Percentiles rank a stretch among this genome's conserved stretches.
Evolutionary conservation across 441 rosid species (phyloP).

Genomic region (Adansonia gregorii): DNA sequence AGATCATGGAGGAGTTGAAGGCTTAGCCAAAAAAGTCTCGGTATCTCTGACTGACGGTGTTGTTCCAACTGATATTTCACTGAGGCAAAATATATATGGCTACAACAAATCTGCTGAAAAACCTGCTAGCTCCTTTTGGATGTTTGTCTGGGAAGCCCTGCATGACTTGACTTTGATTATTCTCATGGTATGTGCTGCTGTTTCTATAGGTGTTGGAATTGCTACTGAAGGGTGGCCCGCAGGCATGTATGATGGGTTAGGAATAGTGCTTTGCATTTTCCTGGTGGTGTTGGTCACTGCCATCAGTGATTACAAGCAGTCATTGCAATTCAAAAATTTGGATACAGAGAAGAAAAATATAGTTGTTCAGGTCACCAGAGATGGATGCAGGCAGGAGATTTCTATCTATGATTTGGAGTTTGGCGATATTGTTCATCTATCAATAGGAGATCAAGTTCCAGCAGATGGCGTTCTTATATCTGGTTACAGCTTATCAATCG

Average conservation of each 20-base stretch:
- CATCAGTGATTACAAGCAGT: constrained; percentile 53
- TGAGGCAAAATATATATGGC: constrained; percentile 59
- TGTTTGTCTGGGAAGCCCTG: constrained; percentile 56
- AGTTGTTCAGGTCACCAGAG: constrained; percentile 51
- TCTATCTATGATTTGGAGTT: constrained; percentile 53
- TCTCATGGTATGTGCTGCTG: constrained; percentile 48
- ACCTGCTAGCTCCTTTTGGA: constrained; percentile 51
- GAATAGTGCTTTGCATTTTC: constrained; percentile 48
- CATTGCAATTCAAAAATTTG: constrained; percentile 55
- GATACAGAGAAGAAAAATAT: constrained; percentile 57
- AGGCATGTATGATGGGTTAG: constrained; percentile 53
- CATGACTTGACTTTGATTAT: constrained; percentile 54
- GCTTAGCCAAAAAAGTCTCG: constrained; percentile 37
- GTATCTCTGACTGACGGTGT: constrained; percentile 53
- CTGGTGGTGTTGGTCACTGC: constrained; percentile 54
- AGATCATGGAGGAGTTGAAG: constrained; percentile 56
- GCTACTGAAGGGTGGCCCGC: constrained; percentile 55
- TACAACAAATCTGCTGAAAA: constrained; percentile 62
- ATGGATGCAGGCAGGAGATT: constrained; percentile 46
- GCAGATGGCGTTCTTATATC: constrained; percentile 52
- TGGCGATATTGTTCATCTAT: constrained; percentile 55
- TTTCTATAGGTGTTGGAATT: constrained; percentile 52
- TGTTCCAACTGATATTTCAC: constrained; percentile 37
- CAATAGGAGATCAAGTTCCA: constrained; percentile 51
- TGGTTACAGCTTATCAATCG: constrained; percentile 47